Conservation (phyloP, 768 basidiomycete species). For the Mycena galopus region DNA sequence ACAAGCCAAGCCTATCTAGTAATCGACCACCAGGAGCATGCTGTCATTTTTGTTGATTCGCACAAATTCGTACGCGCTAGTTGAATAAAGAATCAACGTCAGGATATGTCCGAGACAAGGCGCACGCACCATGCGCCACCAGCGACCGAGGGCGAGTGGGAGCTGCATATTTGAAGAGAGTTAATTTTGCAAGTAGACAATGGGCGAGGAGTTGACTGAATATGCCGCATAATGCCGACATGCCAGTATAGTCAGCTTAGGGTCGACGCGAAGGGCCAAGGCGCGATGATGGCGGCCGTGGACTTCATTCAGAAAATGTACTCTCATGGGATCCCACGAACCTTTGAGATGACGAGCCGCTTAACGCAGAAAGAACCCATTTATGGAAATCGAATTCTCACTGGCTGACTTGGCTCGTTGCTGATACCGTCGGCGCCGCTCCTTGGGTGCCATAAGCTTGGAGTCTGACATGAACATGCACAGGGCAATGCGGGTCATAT, state of each 20-base stretch:
- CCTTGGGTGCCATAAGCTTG: too few species aligned
- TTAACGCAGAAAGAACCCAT: background rate
- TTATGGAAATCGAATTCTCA: constrained; percentile 2
- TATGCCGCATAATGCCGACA: background rate
- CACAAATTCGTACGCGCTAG: constrained; percentile 44
- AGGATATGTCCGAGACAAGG: background rate
- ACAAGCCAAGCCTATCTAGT: constrained; percentile 63
- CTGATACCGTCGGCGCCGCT: too few species aligned
- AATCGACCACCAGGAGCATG: constrained; percentile 61
- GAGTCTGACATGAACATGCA: too few species aligned
- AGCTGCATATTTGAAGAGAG: constrained; percentile 20
- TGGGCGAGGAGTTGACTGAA: background rate
- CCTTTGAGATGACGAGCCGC: background rate
- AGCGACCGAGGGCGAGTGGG: background rate
- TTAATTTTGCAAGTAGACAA: background rate
- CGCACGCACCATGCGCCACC: background rate
- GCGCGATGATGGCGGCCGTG: background rate
- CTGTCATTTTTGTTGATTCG: constrained; percentile 60
- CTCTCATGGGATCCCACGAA: constrained; percentile 15
- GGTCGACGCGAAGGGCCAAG: background rate
- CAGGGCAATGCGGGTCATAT: background rate
- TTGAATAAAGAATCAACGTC: background rate
- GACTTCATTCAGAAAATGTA: background rate
- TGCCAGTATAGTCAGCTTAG: background rate
- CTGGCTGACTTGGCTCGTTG: too few species aligned